Conservation (phyloP, 1,284 basidiomycete genomes). For the Cerrena zonata region DNA sequence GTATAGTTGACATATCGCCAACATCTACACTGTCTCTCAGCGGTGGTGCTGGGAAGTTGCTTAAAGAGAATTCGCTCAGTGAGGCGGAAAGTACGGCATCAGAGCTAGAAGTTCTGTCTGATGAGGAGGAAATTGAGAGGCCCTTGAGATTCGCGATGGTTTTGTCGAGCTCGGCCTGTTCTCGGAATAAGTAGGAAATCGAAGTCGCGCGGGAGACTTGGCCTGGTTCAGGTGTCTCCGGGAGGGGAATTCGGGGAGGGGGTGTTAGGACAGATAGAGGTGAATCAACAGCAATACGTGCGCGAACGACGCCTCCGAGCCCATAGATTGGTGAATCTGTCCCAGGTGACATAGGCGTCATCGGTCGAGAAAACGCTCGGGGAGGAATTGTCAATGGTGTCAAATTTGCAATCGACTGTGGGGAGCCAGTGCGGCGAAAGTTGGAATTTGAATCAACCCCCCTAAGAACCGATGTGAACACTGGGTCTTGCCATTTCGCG, state of each 20-base stretch:
- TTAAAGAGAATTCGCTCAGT: conserved; percentile 54
- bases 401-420: background rate
- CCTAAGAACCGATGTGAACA: conserved; percentile 18
- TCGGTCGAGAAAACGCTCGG: conserved; percentile 7
- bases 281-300: conserved; percentile 1
- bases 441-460: conserved; percentile 1
- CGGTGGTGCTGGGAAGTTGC: conserved; percentile 65
- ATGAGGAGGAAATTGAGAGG: conserved; percentile 30
- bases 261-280: background rate
- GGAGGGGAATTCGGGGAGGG: background rate
- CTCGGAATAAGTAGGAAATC: conserved; percentile 48
- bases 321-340: conserved; percentile 46
- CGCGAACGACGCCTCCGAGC: conserved; percentile 35
- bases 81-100: no score
- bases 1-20: no score
- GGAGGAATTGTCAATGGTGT: conserved; percentile 7
- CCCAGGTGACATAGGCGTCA: conserved; percentile 1
- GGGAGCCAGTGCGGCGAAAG: background rate
- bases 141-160: conserved; percentile 54
- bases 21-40: conserved; percentile 19
- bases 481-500: conserved; percentile 24
- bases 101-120: conserved; percentile 8
- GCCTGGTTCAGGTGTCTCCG: background rate
- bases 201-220: conserved; percentile 12
- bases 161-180: conserved; percentile 60